Evolutionary conservation across 2,329 filamentous ascomycete genomes (phyloP).

Genomic region (Acrocalymma vagum): DNA sequence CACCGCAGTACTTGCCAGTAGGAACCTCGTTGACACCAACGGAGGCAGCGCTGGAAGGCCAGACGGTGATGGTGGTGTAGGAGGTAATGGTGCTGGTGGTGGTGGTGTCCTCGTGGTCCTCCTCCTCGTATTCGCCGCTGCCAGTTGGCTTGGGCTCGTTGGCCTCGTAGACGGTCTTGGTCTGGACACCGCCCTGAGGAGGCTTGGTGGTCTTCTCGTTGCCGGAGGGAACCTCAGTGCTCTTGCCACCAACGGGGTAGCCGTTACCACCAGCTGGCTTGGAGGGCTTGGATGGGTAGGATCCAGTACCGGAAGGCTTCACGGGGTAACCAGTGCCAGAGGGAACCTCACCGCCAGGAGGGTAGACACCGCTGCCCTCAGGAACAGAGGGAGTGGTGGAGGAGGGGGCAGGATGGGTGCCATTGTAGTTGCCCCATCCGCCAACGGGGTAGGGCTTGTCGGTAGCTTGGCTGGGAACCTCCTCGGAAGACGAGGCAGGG

Average conservation of each 20-base stretch:
- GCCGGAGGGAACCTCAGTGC: slow-evolving; percentile 27
- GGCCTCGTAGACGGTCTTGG: too few relatives aligned
- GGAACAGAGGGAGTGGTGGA: too few relatives aligned
- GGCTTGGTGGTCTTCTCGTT: too few relatives aligned
- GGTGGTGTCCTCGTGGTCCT: slow-evolving; percentile 33
- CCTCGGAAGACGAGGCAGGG: too few relatives aligned
- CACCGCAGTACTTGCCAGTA: slow-evolving; percentile 32
- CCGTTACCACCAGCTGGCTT: slow-evolving; percentile 29
- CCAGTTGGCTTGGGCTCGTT: slow-evolving; percentile 27
- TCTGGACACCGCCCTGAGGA: too few relatives aligned
- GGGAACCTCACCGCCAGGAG: too few relatives aligned
- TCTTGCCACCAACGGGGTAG: slow-evolving; percentile 44
- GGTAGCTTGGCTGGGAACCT: too few relatives aligned
- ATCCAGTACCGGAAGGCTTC: too few relatives aligned
- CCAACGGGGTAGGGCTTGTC: slow-evolving; percentile 41
- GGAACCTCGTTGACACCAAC: slow-evolving; percentile 28
- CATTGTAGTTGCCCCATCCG: slow-evolving; percentile 39
- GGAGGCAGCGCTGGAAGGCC: slow-evolving; percentile 25
- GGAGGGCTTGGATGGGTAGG: too few relatives aligned
- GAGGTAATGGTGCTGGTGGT: slow-evolving; percentile 35
- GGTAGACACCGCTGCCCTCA: too few relatives aligned
- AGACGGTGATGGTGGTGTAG: slow-evolving; percentile 31
- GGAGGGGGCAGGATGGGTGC: too few relatives aligned
- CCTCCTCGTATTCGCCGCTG: slow-evolving; percentile 24
- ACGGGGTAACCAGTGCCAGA: too few relatives aligned